These are phyloP conservation scores for Oryza coarctata DNA, from an alignment of 176 grass and related monocot species.

Conservation along the genomic window DNA sequence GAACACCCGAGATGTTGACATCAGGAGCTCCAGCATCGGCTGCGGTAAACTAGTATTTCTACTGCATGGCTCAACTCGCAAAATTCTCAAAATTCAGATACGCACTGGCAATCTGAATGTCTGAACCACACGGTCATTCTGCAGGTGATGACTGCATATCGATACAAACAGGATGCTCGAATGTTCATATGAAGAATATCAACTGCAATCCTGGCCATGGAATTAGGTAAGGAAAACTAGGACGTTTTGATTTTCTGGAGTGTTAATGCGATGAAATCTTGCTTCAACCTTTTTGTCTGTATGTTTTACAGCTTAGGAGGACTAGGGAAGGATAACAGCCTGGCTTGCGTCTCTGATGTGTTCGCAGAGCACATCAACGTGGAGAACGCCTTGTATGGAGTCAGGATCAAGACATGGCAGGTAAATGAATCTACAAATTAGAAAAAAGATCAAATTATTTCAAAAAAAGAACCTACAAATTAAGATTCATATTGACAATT, in stretches of 20 bases:
- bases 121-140: background rate
- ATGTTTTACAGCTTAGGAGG: constrained; percentile 55
- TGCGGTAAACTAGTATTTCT: constrained; percentile 63
- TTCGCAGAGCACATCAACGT: constrained; percentile 53
- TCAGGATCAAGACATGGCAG: constrained; percentile 91
- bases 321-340: constrained; percentile 59
- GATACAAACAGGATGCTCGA: constrained; percentile 74
- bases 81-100: background rate
- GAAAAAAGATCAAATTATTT: background rate
- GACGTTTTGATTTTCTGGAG: background rate
- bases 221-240: constrained; percentile 45
- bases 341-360: constrained; percentile 73
- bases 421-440: constrained; percentile 10
- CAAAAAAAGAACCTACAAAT: background rate
- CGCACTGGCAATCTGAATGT: background rate
- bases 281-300: background rate
- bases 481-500: background rate
- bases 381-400: constrained; percentile 63
- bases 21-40: constrained; percentile 59
- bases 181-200: constrained; percentile 64
- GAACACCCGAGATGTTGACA: constrained; percentile 62
- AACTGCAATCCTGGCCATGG: constrained; percentile 72
- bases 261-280: background rate
- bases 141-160: constrained; percentile 80
- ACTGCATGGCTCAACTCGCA: background rate